Evolutionary conservation across 73 alveolate species (phyloP), one percentile per base, ranked within the genome.

Genomic region (Paramecium tetraurelia): DNA sequence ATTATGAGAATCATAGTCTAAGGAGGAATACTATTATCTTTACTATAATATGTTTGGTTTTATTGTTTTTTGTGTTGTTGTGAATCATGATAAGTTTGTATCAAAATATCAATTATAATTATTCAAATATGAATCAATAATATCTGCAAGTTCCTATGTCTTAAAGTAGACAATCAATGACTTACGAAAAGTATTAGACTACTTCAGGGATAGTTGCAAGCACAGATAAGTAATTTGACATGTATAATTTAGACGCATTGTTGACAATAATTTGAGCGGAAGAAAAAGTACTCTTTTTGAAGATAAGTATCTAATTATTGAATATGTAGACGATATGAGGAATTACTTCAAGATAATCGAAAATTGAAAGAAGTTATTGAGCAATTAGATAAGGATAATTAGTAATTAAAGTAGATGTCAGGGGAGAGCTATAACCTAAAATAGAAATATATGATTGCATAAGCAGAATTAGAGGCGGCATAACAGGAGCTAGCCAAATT

Each of bases 381-480:
- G 21, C 43, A 77, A 44, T 44, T 77, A 20, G 48, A 77, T 77
- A 77, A 41, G 71, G 89, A 77, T 77, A 77, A 27, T 44, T 38
- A 77, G 27, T 10, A 35, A 77, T 38, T 77, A 44, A 77, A 77
- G 43, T 31, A 35, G 41, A 35, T 38, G 22, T 38, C 71, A 35
- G 89, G 89, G 48, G 89, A 77, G 18, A 77, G 44, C 31, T 77
- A 77, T 20, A 22, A 77, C 5, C 24, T 77, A 12, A 77, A 41
- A 77, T 77, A 77, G 40, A 38, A 77, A 77, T 77, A 41, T 38
- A 38, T 77, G 68, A 77, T 77, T 20, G 11, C 71, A 14, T 77
- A 77, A 44, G 68, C 89, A 77, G 89, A 77, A 77, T 41, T 77
- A 5, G 89, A 77, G 48, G 89, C 89, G 0, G 89, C 89, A 44